Conservation (phyloP, 2,329 filamentous ascomycete genomes). For the Dothistroma septosporum region DNA sequence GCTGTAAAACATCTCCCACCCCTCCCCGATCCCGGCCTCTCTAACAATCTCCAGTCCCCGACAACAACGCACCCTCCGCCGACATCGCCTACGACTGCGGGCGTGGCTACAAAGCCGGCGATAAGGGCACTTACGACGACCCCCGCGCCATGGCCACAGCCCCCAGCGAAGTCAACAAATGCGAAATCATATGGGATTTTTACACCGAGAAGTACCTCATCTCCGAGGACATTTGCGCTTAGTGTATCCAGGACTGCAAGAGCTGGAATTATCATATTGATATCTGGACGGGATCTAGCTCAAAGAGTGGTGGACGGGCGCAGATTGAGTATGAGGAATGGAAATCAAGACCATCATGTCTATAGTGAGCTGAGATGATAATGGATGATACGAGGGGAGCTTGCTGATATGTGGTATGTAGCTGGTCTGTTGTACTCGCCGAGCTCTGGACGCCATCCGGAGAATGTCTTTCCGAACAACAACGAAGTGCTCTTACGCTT, state of each 20-base stretch:
- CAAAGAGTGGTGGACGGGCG: slow-evolving; percentile 20
- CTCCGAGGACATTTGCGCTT: slow-evolving; percentile 36
- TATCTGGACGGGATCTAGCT: slow-evolving; percentile 21
- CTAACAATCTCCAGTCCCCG: slow-evolving; percentile 12
- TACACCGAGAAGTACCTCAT: slow-evolving; percentile 45
- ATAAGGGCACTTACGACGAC: slow-evolving; percentile 42
- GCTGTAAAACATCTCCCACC: slow-evolving; percentile 8
- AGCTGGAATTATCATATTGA: slow-evolving; percentile 24
- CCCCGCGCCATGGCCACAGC: slow-evolving; percentile 45
- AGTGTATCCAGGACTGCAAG: slow-evolving; percentile 31
- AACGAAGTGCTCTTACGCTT: background rate
- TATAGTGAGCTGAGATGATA: too few species aligned
- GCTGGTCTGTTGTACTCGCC: slow-evolving; percentile 4
- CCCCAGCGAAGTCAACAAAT: slow-evolving; percentile 39
- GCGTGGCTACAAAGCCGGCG: slow-evolving; percentile 37
- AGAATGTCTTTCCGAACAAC: slow-evolving; percentile 9
- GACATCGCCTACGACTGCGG: slow-evolving; percentile 30
- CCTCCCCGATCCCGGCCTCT: background rate
- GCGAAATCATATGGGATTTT: slow-evolving; percentile 46
- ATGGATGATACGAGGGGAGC: background rate
- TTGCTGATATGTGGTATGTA: background rate
- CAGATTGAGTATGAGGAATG: slow-evolving; percentile 28
- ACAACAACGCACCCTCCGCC: slow-evolving; percentile 28
- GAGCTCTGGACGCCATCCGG: slow-evolving; percentile 7
- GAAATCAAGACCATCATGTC: slow-evolving; percentile 4